Evolutionary conservation across 2,329 filamentous ascomycete species (phyloP), one percentile per base, ranked within the genome.

Genomic region (Coniella lustricola): DNA sequence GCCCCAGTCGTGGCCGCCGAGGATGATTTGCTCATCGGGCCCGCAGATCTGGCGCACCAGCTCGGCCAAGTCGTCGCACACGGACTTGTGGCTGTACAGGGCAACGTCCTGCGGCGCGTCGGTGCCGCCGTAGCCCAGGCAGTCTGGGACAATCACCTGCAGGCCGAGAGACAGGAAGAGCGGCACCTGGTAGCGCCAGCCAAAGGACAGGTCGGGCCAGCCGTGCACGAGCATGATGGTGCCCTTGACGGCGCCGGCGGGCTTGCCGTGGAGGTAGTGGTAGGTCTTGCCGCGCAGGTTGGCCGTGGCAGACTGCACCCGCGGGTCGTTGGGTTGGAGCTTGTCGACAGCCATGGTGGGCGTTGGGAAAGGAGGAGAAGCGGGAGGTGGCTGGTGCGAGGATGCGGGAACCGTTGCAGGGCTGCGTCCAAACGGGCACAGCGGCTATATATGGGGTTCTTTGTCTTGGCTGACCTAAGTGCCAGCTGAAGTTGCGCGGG

Each of bases 1-100:
- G 62, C 90, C 90, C 86, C 90, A 95, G 66, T 95, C 90, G 67
- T 95, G 90, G 9, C 88, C 90, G 36, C 89, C 87, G n/a, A 95
- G 76, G 51, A 95, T 82, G 60, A 94, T 85, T 49, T 70, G 69
- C 52, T 54, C 41, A 64, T 71, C 37, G 62, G 70, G 46, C 46
- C 71, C 66, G 20, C 46, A 37, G 22, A 72, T 67, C 54, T 83
- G 75, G 51, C 69, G 70, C 7, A 85, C 81, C 20, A 97, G 74
- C 53, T 81, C 82, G 18, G 81, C 83, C 56, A 97, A 76, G 60
- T 95, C 89, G 47, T 82, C 79, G 16, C 85, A 76, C 51, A 86
- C 79, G 54, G 75, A 79, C 70, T 89, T 93, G 62, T 81, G 72
- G 20, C 79, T 79, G 68, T 91, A 96, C 48, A 78, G 70, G 42